A percentile compares a stretch with the other conserved stretches of the same genome.
Conservation (phyloP, 2,329 filamentous ascomycete genomes). For the Sporothrix globosa region DNA sequence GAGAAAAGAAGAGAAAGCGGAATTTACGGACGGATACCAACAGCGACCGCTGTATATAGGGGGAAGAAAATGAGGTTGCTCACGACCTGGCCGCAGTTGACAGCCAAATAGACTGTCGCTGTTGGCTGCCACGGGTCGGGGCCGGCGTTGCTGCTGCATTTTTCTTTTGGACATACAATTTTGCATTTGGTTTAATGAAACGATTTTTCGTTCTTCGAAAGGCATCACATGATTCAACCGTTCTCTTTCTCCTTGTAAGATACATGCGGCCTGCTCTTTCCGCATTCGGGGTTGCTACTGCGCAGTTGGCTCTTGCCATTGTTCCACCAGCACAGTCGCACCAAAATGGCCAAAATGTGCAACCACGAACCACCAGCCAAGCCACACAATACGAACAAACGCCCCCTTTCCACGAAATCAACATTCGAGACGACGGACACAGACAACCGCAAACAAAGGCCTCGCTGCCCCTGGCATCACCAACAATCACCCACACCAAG, state of each 20-base stretch:
- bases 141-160: constrained; percentile 15
- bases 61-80: neutral
- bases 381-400: constrained; percentile 14
- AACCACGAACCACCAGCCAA: neutral
- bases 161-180: neutral
- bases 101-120: neutral
- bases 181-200: neutral
- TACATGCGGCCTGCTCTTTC: too few relatives aligned
- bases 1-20: neutral
- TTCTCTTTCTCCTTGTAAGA: too few relatives aligned
- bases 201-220: neutral
- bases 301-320: neutral
- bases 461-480: neutral
- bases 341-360: neutral
- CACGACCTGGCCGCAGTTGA: neutral
- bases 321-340: constrained; percentile 1
- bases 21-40: neutral
- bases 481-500: neutral
- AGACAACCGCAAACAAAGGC: constrained; percentile 8
- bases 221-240: neutral
- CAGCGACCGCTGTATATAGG: neutral
- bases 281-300: neutral
- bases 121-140: neutral
- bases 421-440: neutral
- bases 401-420: neutral